Conservation (phyloP, 1,284 basidiomycete species). For the Agroathelia rolfsii region DNA sequence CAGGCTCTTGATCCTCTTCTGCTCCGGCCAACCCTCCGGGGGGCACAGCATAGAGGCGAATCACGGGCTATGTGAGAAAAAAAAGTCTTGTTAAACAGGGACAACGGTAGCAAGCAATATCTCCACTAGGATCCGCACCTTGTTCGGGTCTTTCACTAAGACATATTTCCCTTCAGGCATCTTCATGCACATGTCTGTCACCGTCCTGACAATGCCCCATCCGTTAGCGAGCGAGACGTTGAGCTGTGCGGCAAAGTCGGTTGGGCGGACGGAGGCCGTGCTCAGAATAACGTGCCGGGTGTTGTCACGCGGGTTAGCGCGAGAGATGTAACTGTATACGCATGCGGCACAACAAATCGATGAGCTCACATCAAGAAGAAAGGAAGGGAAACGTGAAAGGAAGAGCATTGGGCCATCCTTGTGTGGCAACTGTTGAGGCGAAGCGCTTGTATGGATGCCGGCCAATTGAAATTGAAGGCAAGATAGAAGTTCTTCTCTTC, state of each 20-base stretch:
- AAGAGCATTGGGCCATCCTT: too few relatives aligned
- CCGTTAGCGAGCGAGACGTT: constrained; percentile 94
- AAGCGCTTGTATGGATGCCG: too few relatives aligned
- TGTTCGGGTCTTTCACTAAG: constrained; percentile 93
- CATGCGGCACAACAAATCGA: constrained; percentile 1
- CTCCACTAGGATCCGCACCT: constrained; percentile 41
- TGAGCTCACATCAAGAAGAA: too few relatives aligned
- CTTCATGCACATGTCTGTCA: constrained; percentile 88
- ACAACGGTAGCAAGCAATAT: constrained; percentile 5
- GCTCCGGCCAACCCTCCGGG: constrained; percentile 71
- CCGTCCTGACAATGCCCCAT: constrained; percentile 96
- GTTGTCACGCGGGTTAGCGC: constrained; percentile 88
- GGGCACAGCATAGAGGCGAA: constrained; percentile 90
- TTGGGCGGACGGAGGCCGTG: constrained; percentile 90
- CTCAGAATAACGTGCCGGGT: constrained; percentile 94
- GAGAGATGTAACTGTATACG: constrained; percentile 83
- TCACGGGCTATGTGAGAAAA: constrained; percentile 59
- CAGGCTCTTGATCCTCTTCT: constrained; percentile 43
- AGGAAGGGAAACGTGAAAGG: too few relatives aligned
- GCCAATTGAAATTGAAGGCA: too few relatives aligned
- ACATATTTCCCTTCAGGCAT: constrained; percentile 96
- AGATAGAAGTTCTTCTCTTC: too few relatives aligned
- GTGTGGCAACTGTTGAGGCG: too few relatives aligned
- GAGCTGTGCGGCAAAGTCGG: constrained; percentile 91
- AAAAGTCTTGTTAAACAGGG: constrained; percentile 8